Conservation (phyloP, 345 rosid species). For the Citrus hindsii region DNA sequence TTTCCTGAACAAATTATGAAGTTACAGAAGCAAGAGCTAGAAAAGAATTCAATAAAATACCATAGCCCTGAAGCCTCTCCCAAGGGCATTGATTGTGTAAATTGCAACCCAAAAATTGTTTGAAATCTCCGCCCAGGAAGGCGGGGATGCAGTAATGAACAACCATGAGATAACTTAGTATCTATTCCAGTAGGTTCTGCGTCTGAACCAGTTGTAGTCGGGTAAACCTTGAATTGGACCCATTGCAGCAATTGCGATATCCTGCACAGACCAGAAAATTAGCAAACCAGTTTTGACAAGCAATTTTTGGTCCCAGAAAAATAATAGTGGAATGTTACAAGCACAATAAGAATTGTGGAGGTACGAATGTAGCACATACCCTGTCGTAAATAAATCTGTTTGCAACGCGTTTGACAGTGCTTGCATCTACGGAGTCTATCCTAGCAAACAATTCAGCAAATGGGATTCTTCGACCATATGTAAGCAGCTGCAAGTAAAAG, state of each 20-base stretch:
- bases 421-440: constrained; percentile 88
- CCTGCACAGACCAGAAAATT: constrained; percentile 39
- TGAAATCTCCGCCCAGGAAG: background rate
- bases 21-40: constrained; percentile 18
- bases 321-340: background rate
- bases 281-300: background rate
- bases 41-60: constrained; percentile 14
- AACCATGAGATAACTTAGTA: constrained; percentile 38
- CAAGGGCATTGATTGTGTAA: constrained; percentile 10
- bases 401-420: constrained; percentile 86
- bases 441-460: constrained; percentile 85
- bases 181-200: constrained; percentile 96
- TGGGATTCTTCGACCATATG: constrained; percentile 94
- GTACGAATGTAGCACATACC: constrained; percentile 34
- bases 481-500: constrained; percentile 61
- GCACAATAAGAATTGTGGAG: background rate
- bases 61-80: constrained; percentile 13
- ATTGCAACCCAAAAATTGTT: constrained; percentile 16
- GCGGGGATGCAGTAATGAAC: background rate
- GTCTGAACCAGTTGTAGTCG: constrained; percentile 98
- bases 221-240: constrained; percentile 91
- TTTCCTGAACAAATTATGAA: constrained; percentile 23
- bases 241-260: constrained; percentile 89
- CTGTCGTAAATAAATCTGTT: constrained; percentile 82
- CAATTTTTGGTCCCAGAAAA: background rate